Conservation (phyloP, 495 filamentous ascomycete species). For the Elasticomyces elasticus region DNA sequence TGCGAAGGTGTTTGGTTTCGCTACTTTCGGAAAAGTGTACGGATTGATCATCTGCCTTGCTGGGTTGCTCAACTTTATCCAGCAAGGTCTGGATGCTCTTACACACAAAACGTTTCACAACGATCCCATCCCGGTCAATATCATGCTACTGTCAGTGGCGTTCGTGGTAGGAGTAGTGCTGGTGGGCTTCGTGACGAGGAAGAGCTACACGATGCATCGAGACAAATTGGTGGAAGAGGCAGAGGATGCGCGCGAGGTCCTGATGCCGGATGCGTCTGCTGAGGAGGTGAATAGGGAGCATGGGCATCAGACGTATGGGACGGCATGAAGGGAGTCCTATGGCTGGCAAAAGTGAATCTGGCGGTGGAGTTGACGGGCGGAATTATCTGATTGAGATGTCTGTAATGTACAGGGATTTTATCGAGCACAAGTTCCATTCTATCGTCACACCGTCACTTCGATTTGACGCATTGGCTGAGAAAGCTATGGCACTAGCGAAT, state of each 20-base stretch:
- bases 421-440: no score
- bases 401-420: no score
- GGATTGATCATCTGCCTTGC: constrained; percentile 86
- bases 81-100: constrained; percentile 70
- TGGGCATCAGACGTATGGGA: constrained; percentile 15
- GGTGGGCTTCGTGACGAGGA: constrained; percentile 31
- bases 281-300: constrained; percentile 11
- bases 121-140: constrained; percentile 72
- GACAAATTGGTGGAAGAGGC: constrained; percentile 32
- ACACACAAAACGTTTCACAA: constrained; percentile 62
- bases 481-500: no score
- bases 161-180: constrained; percentile 36
- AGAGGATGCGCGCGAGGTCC: constrained; percentile 28
- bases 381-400: no score
- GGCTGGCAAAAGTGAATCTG: no score
- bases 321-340: background rate
- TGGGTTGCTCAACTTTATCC: constrained; percentile 77
- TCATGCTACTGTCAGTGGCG: constrained; percentile 51
- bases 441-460: no score
- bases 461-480: no score
- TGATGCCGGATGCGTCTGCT: constrained; percentile 28
- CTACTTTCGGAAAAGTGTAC: constrained; percentile 90
- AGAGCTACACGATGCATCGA: constrained; percentile 25
- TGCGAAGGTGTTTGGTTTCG: constrained; percentile 93
- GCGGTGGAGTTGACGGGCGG: no score